phyloP scores from a whole-genome alignment of 345 rosid species.

The Aurinia saxatilis region DNA sequence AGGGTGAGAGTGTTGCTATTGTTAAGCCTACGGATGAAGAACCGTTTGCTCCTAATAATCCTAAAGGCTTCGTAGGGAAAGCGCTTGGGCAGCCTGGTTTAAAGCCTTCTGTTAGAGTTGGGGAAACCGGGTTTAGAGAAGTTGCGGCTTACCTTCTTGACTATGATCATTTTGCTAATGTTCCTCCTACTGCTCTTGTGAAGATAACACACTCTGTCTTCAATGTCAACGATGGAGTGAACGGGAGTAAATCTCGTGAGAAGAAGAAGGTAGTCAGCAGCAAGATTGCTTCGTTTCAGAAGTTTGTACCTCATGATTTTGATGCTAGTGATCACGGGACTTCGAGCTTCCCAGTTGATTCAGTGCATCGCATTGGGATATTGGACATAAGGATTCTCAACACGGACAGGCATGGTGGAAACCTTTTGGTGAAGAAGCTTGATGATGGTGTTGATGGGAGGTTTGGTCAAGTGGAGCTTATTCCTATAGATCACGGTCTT shows the following conservation, averaged over 20 bases:
- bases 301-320: constrained; percentile 64
- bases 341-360: constrained; percentile 58
- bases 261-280: constrained; percentile 40
- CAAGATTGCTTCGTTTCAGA: constrained; percentile 76
- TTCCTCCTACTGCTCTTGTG: constrained; percentile 65
- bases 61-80: constrained; percentile 70
- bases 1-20: constrained; percentile 54
- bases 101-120: constrained; percentile 66
- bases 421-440: constrained; percentile 55
- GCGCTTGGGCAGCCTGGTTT: constrained; percentile 69
- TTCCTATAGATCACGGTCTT: constrained; percentile 67
- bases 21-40: constrained; percentile 80
- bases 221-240: constrained; percentile 55
- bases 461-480: constrained; percentile 52
- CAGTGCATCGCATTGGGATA: constrained; percentile 67
- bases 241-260: constrained; percentile 38
- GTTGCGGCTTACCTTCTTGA: constrained; percentile 73
- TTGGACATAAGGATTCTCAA: constrained; percentile 60
- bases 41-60: constrained; percentile 83
- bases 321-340: constrained; percentile 73
- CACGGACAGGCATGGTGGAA: constrained; percentile 73
- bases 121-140: constrained; percentile 70
- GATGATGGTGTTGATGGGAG: constrained; percentile 35
- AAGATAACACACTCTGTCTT: constrained; percentile 56
- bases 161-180: constrained; percentile 55